Evolutionary conservation across 805 yeast species (phyloP).

Genomic region (Brettanomyces custersianus): DNA sequence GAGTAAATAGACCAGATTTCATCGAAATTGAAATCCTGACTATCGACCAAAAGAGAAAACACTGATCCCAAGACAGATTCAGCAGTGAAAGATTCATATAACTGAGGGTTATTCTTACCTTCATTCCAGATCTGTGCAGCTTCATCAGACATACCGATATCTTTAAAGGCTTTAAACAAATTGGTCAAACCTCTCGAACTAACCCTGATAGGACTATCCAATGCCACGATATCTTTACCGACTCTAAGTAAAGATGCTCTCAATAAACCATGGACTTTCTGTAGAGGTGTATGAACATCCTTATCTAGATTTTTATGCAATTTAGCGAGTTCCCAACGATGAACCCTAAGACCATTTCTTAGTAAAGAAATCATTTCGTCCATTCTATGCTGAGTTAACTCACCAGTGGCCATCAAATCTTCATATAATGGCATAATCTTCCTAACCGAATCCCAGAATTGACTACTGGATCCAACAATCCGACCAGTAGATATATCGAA

Average conservation of each 20-base stretch:
- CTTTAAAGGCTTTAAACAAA: constrained; percentile 47
- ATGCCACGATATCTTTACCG: constrained; percentile 33
- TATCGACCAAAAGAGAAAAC: constrained; percentile 55
- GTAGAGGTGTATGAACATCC: constrained; percentile 42
- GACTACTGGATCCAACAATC: constrained; percentile 26
- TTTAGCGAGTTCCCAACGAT: constrained; percentile 42
- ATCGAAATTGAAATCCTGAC: constrained; percentile 47
- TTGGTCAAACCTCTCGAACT: constrained; percentile 48
- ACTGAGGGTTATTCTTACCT: constrained; percentile 35
- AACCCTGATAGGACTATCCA: constrained; percentile 26
- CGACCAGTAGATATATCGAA: constrained; percentile 27
- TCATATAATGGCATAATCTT: constrained; percentile 42
- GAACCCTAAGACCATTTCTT: constrained; percentile 47
- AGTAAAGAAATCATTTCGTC: constrained; percentile 39
- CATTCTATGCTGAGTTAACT: constrained; percentile 34
- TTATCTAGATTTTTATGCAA: constrained; percentile 49
- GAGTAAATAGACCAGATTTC: constrained; percentile 51
- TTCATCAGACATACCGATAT: constrained; percentile 49
- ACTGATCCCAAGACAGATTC: constrained; percentile 62
- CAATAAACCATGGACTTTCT: constrained; percentile 36
- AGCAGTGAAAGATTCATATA: constrained; percentile 39
- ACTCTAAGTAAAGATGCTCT: constrained; percentile 36
- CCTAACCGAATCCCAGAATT: constrained; percentile 43
- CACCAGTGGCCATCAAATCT: constrained; percentile 37
- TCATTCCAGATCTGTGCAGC: constrained; percentile 61